These are phyloP conservation scores for Dacryopinax spathularia DNA, from an alignment of 768 basidiomycete species.

Conservation along the genomic window DNA sequence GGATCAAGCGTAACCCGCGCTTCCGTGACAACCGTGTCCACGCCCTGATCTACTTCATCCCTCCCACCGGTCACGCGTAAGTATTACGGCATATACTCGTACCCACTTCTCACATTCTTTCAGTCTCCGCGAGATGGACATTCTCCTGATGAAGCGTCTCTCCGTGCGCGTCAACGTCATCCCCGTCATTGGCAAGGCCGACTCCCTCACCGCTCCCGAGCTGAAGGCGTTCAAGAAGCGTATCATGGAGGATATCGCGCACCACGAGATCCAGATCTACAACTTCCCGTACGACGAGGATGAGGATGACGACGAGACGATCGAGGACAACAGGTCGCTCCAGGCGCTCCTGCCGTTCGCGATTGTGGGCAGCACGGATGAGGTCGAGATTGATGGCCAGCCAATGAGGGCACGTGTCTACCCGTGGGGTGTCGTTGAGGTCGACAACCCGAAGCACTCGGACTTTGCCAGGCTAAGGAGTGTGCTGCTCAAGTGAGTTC, in stretches of 20 bases:
- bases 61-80: constrained; percentile 93
- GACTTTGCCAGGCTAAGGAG: constrained; percentile 89
- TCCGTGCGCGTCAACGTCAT: constrained; percentile 98
- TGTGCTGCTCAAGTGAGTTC: constrained; percentile 72
- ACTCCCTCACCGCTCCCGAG: constrained; percentile 85
- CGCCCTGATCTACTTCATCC: constrained; percentile 93
- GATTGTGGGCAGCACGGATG: constrained; percentile 93
- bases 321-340: constrained; percentile 92
- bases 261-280: constrained; percentile 96
- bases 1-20: constrained; percentile 98
- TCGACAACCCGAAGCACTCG: constrained; percentile 99
- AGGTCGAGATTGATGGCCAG: constrained; percentile 84
- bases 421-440: constrained; percentile 97
- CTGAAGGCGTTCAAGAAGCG: constrained; percentile 93
- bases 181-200: constrained; percentile 90
- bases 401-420: constrained; percentile 86
- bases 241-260: constrained; percentile 98
- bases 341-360: constrained; percentile 92
- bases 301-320: constrained; percentile 98
- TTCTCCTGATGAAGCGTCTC: constrained; percentile 94
- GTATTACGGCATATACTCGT: constrained; percentile 25
- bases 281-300: constrained; percentile 99
- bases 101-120: background rate
- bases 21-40: constrained; percentile 98
- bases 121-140: constrained; percentile 88